Base-by-base conservation (phyloP, 495 filamentous ascomycete genomes). In the Daldinia bambusicola region DNA sequence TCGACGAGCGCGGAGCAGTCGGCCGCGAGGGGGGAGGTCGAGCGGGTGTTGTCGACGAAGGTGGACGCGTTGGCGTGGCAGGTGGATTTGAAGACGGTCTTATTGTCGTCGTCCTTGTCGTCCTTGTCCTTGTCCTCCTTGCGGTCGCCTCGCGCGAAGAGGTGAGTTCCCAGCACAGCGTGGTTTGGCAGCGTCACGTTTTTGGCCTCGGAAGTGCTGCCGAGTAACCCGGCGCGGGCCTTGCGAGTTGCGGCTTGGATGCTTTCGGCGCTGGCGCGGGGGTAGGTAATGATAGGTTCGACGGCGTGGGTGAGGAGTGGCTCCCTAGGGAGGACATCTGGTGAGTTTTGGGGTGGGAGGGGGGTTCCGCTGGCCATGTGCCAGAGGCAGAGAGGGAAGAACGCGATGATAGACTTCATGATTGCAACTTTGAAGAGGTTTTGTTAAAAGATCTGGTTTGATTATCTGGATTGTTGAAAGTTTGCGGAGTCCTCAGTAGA, bases 311-410 rank as follows among this genome's bases (percentile, higher is more conserved):
- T 2, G 50, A 30, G 5, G 8, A 38, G 53, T 9, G 6, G 8
- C 6, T 56, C 14, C 6, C 32, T 6, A n/a, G 16, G 32, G 2
- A n/a, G 31, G 6, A 31, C 14, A 12, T 7, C 22, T 53, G 51
- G 12, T 53, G 31, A 38, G 8, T 10, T 22, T 36, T 9, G 38
- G 3, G 43, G 43, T 16, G 20, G 18, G 43, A 45, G 7, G 7
- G 55, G 64, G 9, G 12, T 38, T 31, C 30, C 57, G 65, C 14
- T 57, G 59, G 52, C 58, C 8, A 37, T 9, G 14, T 50, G 59
- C 66, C 66, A 62, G 66, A 69, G 66, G 52, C 51, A 69, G 12
- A 32, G 14, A 0, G 66, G 30, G 13, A 57, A 5, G 53, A 69
- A 34, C 9, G 51, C 2, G 9, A 51, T 37, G 31, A 34, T 32